phyloP scores from a whole-genome alignment of 2,329 filamentous ascomycete species.

The Alternaria ventricosa region DNA sequence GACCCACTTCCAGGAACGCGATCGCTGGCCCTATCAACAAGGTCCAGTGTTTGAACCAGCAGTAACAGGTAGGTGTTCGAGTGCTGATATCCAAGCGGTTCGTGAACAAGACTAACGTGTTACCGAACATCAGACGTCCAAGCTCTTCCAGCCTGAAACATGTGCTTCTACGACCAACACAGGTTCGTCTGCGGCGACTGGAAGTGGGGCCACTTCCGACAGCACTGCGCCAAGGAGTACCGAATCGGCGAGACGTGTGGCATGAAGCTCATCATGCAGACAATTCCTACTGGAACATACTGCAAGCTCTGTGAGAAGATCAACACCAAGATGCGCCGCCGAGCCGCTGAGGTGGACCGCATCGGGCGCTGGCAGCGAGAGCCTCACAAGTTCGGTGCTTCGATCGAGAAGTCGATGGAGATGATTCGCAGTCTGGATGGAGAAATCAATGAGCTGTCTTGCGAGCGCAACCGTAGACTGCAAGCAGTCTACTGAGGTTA shows the following conservation, averaged over 20 bases:
- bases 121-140: constrained; percentile 33
- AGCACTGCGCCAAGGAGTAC: constrained; percentile 94
- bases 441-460: constrained; percentile 71
- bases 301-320: constrained; percentile 91
- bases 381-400: constrained; percentile 65
- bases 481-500: constrained; percentile 41
- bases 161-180: constrained; percentile 97
- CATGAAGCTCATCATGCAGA: constrained; percentile 85
- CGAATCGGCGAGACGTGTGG: constrained; percentile 96
- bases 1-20: constrained; percentile 30
- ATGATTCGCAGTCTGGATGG: constrained; percentile 74
- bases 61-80: constrained; percentile 39
- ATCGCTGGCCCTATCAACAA: constrained; percentile 33
- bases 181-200: constrained; percentile 86
- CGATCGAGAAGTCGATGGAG: constrained; percentile 71
- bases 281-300: constrained; percentile 66
- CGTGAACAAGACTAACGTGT: constrained; percentile 37
- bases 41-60: constrained; percentile 27
- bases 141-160: constrained; percentile 54
- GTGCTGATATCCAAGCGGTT: constrained; percentile 38
- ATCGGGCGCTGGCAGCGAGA: constrained; percentile 79
- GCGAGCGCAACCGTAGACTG: constrained; percentile 57
- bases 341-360: constrained; percentile 75
- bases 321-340: constrained; percentile 80
- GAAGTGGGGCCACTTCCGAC: constrained; percentile 92